Conservation (phyloP, 2,329 filamentous ascomycete genomes). For the Alternaria rosae region DNA sequence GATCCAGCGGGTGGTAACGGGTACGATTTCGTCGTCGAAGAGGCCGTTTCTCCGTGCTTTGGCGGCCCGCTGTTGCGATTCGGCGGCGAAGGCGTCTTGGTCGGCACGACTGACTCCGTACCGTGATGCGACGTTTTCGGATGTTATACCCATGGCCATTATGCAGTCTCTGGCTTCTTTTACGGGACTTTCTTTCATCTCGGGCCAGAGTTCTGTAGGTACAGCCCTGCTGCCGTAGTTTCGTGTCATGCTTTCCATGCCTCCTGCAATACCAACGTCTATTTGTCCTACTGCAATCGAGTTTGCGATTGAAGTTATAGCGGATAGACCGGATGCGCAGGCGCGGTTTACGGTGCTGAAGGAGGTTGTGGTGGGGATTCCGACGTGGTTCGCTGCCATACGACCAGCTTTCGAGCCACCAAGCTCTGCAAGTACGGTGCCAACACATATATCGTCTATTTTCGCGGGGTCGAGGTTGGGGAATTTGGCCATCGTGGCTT, state of each 20-base stretch:
- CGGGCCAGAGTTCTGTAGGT: slow-evolving; percentile 80
- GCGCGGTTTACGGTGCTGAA: slow-evolving; percentile 91
- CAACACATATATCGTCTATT: slow-evolving; percentile 84
- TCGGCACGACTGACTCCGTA: slow-evolving; percentile 77
- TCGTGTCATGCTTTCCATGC: slow-evolving; percentile 95
- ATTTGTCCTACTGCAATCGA: slow-evolving; percentile 78
- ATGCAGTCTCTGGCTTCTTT: slow-evolving; percentile 83
- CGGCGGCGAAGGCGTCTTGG: slow-evolving; percentile 82
- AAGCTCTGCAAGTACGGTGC: slow-evolving; percentile 88
- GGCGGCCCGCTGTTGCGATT: slow-evolving; percentile 76
- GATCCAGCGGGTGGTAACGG: slow-evolving; percentile 75
- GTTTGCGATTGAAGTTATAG: slow-evolving; percentile 76
- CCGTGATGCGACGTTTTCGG: slow-evolving; percentile 83
- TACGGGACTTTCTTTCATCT: slow-evolving; percentile 67
- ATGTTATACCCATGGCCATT: slow-evolving; percentile 92
- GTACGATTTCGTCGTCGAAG: slow-evolving; percentile 81
- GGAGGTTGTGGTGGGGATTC: slow-evolving; percentile 73
- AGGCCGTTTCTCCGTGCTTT: slow-evolving; percentile 71
- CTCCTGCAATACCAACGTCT: slow-evolving; percentile 78
- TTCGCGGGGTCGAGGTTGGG: slow-evolving; percentile 73
- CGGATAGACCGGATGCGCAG: slow-evolving; percentile 79
- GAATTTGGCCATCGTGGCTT: slow-evolving; percentile 74
- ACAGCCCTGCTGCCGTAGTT: slow-evolving; percentile 90
- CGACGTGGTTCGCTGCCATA: slow-evolving; percentile 88
- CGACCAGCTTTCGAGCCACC: slow-evolving; percentile 89